phyloP scores from a whole-genome alignment of 208 protist genomes.

The Leishmania braziliensis region DNA sequence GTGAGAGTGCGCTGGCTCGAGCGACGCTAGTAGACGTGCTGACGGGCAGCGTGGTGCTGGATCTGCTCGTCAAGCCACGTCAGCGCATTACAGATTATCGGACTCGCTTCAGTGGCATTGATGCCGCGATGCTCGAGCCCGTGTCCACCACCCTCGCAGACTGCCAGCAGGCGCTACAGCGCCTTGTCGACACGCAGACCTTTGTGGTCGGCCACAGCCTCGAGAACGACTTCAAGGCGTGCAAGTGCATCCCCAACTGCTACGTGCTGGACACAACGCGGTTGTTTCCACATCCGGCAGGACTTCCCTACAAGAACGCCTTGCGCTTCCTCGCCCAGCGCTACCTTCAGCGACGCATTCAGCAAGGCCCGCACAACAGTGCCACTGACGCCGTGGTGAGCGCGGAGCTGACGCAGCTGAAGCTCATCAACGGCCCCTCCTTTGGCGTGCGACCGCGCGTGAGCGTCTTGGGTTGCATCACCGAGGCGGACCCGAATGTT shows the following conservation, averaged over 20 bases:
- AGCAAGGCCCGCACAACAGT: slow-evolving; percentile 88
- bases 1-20: slow-evolving; percentile 78
- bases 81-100: slow-evolving; percentile 84
- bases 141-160: slow-evolving; percentile 75
- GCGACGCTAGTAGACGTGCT: slow-evolving; percentile 81
- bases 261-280: slow-evolving; percentile 88
- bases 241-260: slow-evolving; percentile 81
- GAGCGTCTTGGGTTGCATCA: slow-evolving; percentile 65
- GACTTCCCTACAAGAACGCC: slow-evolving; percentile 81
- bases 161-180: slow-evolving; percentile 67
- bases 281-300: slow-evolving; percentile 89
- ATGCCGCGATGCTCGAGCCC: slow-evolving; percentile 62
- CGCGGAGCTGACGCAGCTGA: slow-evolving; percentile 83
- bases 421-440: slow-evolving; percentile 69
- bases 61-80: slow-evolving; percentile 85
- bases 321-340: slow-evolving; percentile 80
- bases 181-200: slow-evolving; percentile 64
- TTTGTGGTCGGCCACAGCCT: slow-evolving; percentile 94
- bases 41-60: slow-evolving; percentile 68
- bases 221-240: slow-evolving; percentile 94
- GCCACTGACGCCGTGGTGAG: slow-evolving; percentile 79
- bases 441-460: slow-evolving; percentile 72
- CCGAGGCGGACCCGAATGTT: slow-evolving; percentile 16
- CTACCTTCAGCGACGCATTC: slow-evolving; percentile 84
- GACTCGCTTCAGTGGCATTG: slow-evolving; percentile 92